phyloP scores from a whole-genome alignment of 169 alveolate genomes.

The Plasmodium reichenowi region DNA sequence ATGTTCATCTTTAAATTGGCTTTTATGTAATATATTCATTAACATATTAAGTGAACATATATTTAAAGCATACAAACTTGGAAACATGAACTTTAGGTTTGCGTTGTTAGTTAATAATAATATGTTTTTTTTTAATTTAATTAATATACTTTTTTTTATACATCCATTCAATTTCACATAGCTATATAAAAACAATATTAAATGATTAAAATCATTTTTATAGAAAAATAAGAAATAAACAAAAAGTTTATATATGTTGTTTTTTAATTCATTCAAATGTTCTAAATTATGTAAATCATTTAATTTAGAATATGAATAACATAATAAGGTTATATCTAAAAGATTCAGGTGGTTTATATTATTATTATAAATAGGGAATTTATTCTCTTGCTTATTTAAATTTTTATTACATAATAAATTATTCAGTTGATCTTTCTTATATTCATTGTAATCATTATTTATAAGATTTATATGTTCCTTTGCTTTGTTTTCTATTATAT shows the following conservation, averaged over 20 bases:
- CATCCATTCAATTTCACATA: conserved; percentile 27
- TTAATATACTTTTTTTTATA: conserved; percentile 28
- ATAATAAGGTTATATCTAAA: conserved; percentile 55
- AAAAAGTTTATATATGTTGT: conserved; percentile 48
- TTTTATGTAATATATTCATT: conserved; percentile 30
- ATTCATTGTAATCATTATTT: not conserved
- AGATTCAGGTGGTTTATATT: conserved; percentile 26
- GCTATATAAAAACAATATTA: conserved; percentile 53
- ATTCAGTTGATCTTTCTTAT: conserved; percentile 1
- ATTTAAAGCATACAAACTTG: conserved; percentile 15
- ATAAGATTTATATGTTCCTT: not conserved
- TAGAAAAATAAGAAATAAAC: conserved; percentile 51
- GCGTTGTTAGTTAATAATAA: not conserved
- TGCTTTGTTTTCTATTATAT: too few species aligned
- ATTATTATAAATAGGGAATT: not conserved
- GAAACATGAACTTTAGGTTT: not conserved
- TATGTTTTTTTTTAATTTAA: conserved; percentile 29
- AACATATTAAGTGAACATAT: conserved; percentile 61
- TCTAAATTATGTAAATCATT: conserved; percentile 6
- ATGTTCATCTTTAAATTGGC: conserved; percentile 14
- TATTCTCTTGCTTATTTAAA: not conserved
- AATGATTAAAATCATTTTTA: conserved; percentile 24
- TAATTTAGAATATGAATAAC: conserved; percentile 58
- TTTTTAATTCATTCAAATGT: conserved; percentile 39
- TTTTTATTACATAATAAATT: not conserved